A percentile compares a stretch with the other conserved stretches of the same genome.
Evolutionary conservation across 2,329 filamentous ascomycete genomes (phyloP).

Genomic region (Dothideomycetes sp.): DNA sequence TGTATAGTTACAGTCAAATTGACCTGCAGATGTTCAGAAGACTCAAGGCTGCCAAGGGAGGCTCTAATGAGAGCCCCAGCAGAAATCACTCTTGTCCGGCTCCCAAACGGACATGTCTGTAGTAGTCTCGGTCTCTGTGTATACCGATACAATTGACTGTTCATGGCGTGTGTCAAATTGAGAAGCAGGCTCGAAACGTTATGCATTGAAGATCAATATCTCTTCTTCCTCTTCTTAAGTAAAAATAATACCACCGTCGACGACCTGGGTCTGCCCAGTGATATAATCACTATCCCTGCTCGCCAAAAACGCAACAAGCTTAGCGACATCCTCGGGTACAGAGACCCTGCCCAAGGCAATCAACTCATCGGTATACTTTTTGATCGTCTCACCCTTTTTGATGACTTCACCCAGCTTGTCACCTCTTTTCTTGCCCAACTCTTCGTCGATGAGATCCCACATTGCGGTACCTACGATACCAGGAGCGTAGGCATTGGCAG

Average conservation of each 20-base stretch:
- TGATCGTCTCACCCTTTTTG: slow-evolving; percentile 34
- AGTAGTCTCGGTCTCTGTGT: too few relatives aligned
- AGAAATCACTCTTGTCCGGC: too few relatives aligned
- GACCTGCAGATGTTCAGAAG: too few relatives aligned
- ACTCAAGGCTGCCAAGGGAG: too few relatives aligned
- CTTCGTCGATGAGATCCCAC: slow-evolving; percentile 61
- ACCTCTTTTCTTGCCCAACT: slow-evolving; percentile 44
- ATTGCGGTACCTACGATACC: slow-evolving; percentile 59
- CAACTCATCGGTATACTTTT: slow-evolving; percentile 44
- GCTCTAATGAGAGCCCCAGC: too few relatives aligned
- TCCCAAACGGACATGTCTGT: too few relatives aligned
- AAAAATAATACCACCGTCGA: slow-evolving; percentile 32
- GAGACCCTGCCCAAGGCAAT: slow-evolving; percentile 51
- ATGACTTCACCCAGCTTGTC: slow-evolving; percentile 41
- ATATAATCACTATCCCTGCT: slow-evolving; percentile 53
- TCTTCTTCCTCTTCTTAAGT: too few relatives aligned
- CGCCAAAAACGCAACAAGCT: slow-evolving; percentile 53
- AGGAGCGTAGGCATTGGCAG: slow-evolving; percentile 57
- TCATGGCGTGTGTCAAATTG: too few relatives aligned
- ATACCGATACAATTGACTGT: too few relatives aligned
- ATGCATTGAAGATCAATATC: too few relatives aligned
- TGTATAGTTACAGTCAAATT: too few relatives aligned
- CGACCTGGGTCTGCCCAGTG: slow-evolving; percentile 56
- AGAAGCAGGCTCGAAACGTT: too few relatives aligned
- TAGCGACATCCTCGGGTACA: slow-evolving; percentile 54